These are phyloP conservation scores for Colletotrichum tropicicola DNA, from an alignment of 2,329 filamentous ascomycete genomes.

Conservation along the genomic window DNA sequence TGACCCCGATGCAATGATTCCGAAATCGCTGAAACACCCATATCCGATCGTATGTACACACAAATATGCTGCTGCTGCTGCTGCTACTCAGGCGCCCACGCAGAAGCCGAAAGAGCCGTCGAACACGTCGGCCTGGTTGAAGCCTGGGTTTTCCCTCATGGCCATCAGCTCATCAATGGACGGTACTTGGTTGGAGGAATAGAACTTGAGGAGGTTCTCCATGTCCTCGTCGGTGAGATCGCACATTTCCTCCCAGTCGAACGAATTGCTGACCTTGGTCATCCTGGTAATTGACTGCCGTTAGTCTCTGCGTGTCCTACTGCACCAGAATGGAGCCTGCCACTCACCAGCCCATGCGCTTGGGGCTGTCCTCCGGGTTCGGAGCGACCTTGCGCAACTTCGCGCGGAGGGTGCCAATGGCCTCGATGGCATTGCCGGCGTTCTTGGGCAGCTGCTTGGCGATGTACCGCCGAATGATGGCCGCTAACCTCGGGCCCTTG, in stretches of 20 bases:
- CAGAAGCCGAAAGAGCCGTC: constrained; percentile 69
- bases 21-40: constrained; percentile 24
- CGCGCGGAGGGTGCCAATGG: constrained; percentile 81
- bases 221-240: constrained; percentile 85
- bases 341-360: constrained; percentile 86
- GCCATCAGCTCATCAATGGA: constrained; percentile 62
- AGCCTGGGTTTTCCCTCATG: constrained; percentile 56
- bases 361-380: constrained; percentile 75
- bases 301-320: not conserved
- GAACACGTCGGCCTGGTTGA: constrained; percentile 60
- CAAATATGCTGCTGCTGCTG: not conserved
- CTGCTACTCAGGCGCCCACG: constrained; percentile 52
- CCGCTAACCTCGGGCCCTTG: constrained; percentile 91
- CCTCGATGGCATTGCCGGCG: constrained; percentile 85
- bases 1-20: constrained; percentile 13
- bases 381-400: constrained; percentile 84
- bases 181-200: constrained; percentile 65
- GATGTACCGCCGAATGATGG: constrained; percentile 84
- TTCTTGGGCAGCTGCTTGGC: constrained; percentile 79
- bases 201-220: constrained; percentile 82
- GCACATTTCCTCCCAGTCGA: constrained; percentile 85
- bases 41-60: constrained; percentile 15
- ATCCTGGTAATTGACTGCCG: constrained; percentile 67
- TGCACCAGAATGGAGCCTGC: not conserved
- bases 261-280: constrained; percentile 88